Base-by-base conservation (phyloP, 163 green algal species). In the Trebouxia gelatinosa region DNA sequence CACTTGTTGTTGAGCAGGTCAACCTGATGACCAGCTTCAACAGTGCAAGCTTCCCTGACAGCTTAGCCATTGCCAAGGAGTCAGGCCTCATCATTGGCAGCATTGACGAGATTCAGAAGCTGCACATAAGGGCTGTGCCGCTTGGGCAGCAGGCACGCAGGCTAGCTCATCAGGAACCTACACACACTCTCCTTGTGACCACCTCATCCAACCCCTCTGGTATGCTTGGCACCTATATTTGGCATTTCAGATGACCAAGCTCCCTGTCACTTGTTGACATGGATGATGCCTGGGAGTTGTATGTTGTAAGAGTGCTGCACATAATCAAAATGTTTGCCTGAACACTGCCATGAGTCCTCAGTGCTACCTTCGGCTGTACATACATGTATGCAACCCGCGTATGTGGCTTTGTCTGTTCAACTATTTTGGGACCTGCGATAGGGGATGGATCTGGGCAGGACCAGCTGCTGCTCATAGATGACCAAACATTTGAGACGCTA, bases 31-130 rank as follows among this genome's bases (percentile, higher is more conserved):
- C 84, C 0, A 85, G 84, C 35, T 97, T 98, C 87, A 91, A 93
- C 78, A 89, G 84, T 19, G 75, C 80, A 1, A 80, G 81, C 62
- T 94, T 95, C 78, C 93, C 93, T 2, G 89, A 94, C 83, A 90
- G 83, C 66, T 86, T 98, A 59, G 94, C 92, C 4, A 85, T 97
- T n/a, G 89, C 89, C 76, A 95, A 94, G 81, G 91, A 91, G 38
- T 80, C 78, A 43, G 75, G 78, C 11, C 80, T 98, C 59, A 92
- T 84, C 26, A 94, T 98, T 46, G 94, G 86, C 72, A 87, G 62
- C 65, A 94, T 96, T 29, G 92, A 98, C 77, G 88, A 96, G 70
- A 97, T 99, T 71, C 96, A 98, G 89, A 97, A 97, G 85, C 91
- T 99, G 80, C 96, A 99, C 86, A 92, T 99, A 40, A 86, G 93